Evolutionary conservation across 2,329 filamentous ascomycete species (phyloP), one percentile per base, ranked within the genome.

Genomic region (Anisogramma anomala): DNA sequence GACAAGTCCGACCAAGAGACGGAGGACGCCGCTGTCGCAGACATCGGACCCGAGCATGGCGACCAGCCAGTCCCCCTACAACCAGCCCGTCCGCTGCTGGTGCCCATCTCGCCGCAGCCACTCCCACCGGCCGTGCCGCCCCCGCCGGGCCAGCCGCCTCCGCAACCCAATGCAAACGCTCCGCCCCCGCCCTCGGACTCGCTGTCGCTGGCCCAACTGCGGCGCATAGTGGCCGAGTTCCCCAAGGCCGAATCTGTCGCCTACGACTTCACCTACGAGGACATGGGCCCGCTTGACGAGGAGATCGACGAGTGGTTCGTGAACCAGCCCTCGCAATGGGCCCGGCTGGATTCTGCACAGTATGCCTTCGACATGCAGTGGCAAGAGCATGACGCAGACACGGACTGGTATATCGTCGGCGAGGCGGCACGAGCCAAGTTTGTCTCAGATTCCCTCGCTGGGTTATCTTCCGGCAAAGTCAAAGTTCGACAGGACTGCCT

Each of bases 291-390:
- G 1, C 81, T 94, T 52, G 77, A 84, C 14, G 85, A 91, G 49
- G 91, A 98, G 66, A 71, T 98, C 35, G 86, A 96, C 57, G 91
- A 98, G 64, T 98, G 91, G 91, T 98, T 98, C 61, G 79, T 82
- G 39, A 95, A 96, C 62, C 82, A 83, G 52, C 79, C 86, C 48
- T 83, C 84, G 61, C 88, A 96, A 57, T 84, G 84, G 63, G 72
- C 81, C 34, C 80, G 88, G 53, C 68, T 95, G 36, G 73, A 83
- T 39, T 75, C 79, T 39, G 80, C 84, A 15, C 84, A 84, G 55
- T 70, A 77, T 27, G 78, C 80, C 2, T 96, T 94, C 55, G 76
- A 87, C 49, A 74, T 77, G 56, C 74, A 80, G 55, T 94, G 84
- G 84, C 63, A 72, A 51, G 66, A 71, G 17, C n/a, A n/a, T n/a